Conservation (phyloP, 1,284 basidiomycete genomes). For the Bjerkandera adusta region DNA sequence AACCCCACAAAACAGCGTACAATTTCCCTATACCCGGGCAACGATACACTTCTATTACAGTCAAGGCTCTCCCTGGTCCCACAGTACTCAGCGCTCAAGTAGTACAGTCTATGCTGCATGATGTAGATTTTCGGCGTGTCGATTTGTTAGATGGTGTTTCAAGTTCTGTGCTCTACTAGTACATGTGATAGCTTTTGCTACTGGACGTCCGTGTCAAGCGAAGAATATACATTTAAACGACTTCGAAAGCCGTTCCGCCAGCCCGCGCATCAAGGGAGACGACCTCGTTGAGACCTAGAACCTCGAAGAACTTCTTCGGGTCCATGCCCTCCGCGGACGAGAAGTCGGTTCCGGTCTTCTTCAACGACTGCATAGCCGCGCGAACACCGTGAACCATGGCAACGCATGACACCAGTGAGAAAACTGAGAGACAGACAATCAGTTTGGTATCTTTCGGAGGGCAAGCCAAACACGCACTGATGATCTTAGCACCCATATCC, state of each 20-base stretch:
- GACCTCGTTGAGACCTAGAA: slow-evolving; percentile 56
- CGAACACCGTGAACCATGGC: slow-evolving; percentile 72
- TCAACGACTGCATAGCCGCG: slow-evolving; percentile 69
- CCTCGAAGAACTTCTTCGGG: slow-evolving; percentile 72
- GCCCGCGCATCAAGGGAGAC: slow-evolving; percentile 56
- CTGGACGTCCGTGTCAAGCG: too few species aligned
- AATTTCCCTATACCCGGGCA: too few species aligned
- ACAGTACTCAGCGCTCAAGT: too few species aligned
- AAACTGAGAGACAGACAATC: slow-evolving; percentile 39
- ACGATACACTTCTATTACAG: too few species aligned
- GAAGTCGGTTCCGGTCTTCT: slow-evolving; percentile 75
- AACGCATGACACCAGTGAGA: slow-evolving; percentile 69
- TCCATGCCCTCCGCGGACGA: slow-evolving; percentile 72
- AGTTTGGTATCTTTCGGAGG: slow-evolving; percentile 1
- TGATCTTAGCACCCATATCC: slow-evolving; percentile 69
- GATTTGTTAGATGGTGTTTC: too few species aligned
- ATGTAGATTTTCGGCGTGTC: too few species aligned
- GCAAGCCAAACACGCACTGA: slow-evolving; percentile 47
- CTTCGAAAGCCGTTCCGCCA: slow-evolving; percentile 56
- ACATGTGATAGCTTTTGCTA: too few species aligned
- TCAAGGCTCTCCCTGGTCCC: too few species aligned
- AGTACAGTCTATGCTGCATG: too few species aligned
- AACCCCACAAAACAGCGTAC: too few species aligned
- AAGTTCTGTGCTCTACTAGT: too few species aligned
- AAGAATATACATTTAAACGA: too few species aligned